Evolutionary conservation across 352 stramenopile genomes (phyloP).

Genomic region (Phytopythium kandeliae): DNA sequence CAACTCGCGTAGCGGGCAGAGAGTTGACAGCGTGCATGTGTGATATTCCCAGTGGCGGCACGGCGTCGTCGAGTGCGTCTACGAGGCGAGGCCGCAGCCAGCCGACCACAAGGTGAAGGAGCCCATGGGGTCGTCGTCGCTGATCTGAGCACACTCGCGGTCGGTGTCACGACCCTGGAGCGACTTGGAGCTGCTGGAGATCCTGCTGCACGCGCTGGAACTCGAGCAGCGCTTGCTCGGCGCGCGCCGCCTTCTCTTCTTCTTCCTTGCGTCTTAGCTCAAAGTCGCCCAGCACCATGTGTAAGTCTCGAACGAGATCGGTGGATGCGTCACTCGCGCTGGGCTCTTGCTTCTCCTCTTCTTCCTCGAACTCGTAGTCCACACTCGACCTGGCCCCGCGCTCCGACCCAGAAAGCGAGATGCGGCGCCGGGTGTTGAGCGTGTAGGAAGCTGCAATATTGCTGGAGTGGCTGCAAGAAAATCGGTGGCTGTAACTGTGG

Average conservation of each 20-base stretch:
- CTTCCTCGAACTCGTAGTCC: constrained; percentile 12
- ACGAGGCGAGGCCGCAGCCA: constrained; percentile 70
- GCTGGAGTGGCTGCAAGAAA: not conserved
- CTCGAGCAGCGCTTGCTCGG: constrained; percentile 41
- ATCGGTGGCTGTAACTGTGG: not conserved
- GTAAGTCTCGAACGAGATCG: constrained; percentile 49
- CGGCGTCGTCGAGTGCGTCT: constrained; percentile 81
- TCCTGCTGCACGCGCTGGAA: constrained; percentile 47
- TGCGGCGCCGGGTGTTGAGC: not conserved
- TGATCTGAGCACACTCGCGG: constrained; percentile 36
- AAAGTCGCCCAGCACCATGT: constrained; percentile 51
- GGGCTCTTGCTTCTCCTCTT: constrained; percentile 25
- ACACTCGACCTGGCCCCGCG: not conserved
- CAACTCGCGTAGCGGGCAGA: not conserved
- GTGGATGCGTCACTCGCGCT: constrained; percentile 12
- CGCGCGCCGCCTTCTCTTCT: constrained; percentile 45
- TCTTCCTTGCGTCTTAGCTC: constrained; percentile 53
- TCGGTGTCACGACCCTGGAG: constrained; percentile 13
- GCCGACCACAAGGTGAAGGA: constrained; percentile 76
- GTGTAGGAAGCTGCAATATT: not conserved
- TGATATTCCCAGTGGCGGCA: constrained; percentile 80
- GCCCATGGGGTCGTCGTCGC: constrained; percentile 30
- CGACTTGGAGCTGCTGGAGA: constrained; percentile 19
- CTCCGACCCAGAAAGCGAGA: not conserved
- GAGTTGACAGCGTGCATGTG: constrained; percentile 7